A percentile compares a stretch with the other conserved stretches of the same genome.
phyloP scores from a whole-genome alignment of 2,329 filamentous ascomycete species.

The Nothophoma quercina region DNA sequence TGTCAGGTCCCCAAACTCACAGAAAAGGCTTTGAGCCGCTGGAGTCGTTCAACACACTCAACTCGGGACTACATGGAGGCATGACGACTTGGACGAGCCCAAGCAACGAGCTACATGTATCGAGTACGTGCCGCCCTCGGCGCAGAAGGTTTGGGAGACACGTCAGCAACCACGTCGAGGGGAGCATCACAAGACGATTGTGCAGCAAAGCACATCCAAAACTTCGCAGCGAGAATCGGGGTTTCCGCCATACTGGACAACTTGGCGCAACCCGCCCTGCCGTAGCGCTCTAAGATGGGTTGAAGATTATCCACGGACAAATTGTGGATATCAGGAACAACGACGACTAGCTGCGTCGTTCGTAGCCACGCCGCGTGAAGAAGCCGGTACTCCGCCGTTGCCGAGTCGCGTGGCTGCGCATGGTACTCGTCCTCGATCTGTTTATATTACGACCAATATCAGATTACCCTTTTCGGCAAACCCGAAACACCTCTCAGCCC shows the following conservation, averaged over 20 bases:
- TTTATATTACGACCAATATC: constrained; percentile 31
- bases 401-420: constrained; percentile 30
- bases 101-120: background rate
- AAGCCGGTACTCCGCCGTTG: constrained; percentile 22
- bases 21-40: background rate
- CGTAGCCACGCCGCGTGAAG: constrained; percentile 5
- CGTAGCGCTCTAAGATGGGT: background rate
- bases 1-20: background rate
- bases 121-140: background rate
- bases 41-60: too few relatives aligned
- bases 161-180: background rate
- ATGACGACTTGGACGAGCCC: background rate
- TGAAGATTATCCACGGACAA: background rate
- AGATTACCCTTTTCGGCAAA: constrained; percentile 27
- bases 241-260: too few relatives aligned
- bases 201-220: background rate
- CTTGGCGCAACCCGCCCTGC: background rate
- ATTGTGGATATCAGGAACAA: background rate
- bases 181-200: background rate
- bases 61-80: background rate
- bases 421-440: constrained; percentile 19
- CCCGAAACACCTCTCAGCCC: constrained; percentile 26
- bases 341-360: background rate
- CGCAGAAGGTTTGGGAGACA: background rate
- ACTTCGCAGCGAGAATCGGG: too few relatives aligned